Base-by-base conservation (phyloP, 768 basidiomycete genomes). In the Hypholoma fasciculare region DNA sequence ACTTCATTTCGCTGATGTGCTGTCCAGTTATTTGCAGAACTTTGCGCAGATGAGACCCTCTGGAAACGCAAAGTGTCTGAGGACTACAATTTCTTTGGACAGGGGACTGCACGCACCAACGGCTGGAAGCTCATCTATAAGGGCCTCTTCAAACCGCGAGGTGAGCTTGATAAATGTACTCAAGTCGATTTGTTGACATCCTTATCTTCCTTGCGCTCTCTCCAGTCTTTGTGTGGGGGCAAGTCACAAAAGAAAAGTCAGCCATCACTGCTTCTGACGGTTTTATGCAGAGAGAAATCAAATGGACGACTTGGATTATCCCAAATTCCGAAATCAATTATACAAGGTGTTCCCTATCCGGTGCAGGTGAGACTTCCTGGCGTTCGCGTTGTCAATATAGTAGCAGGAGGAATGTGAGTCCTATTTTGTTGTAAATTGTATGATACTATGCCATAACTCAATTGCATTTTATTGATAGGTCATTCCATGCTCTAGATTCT, bases 81-180 rank as follows among this genome's bases (percentile, higher is more conserved):
- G 34, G 94, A 95, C 67, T 94, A 86, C 76, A 92, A 93, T 71
- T 95, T 92, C 64, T 80, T 88, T 7, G 83, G 82, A 3, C 76
- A 80, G 40, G 82, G 80, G 42, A 93, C 89, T 0, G 93, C 93
- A 13, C 78, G 94, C 17, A 84, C 81, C 12, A 84, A 73, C 44
- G 92, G 92, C 13, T 96, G 89, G 86, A 89, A 88, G 71, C 81
- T 85, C 63, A 84, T 96, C 39, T 96, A 94, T 74, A 78, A 76
- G 48, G 84, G 89, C 6, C 73, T 96, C 20, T 82, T 73, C 54
- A 78, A 79, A 58, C 89, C 69, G 77, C 86, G 84, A 86, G 90
- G 90, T 91, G 65, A 62, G 77, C 64, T 14, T 34, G 36, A 27
- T 7, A 4, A 16, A 12, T 42, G 20, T 37, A 58, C 23, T 54